Evolutionary conservation across 176 grass and related monocot genomes (phyloP).

Genomic region (Aegilops longissima): DNA sequence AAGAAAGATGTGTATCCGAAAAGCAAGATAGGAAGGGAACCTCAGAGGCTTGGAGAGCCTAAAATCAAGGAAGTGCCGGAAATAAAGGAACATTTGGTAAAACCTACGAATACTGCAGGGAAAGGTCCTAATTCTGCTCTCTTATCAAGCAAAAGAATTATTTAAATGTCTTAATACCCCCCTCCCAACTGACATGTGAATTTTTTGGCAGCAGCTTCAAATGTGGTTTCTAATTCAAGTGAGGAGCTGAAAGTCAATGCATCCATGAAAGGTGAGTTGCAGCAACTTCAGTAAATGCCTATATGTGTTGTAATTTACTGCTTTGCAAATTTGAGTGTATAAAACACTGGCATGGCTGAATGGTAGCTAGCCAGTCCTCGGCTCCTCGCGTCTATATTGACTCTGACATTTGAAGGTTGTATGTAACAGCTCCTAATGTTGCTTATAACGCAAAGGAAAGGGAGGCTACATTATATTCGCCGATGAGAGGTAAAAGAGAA

Average conservation of each 20-base stretch:
- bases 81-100: slow-evolving; percentile 45
- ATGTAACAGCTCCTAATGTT: slow-evolving; percentile 32
- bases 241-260: slow-evolving; percentile 42
- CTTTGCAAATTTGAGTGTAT: slow-evolving; percentile 17
- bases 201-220: slow-evolving; percentile 28
- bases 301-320: slow-evolving; percentile 3
- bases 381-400: not conserved
- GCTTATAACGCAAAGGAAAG: slow-evolving; percentile 36
- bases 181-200: not conserved
- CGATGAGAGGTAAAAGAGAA: slow-evolving; percentile 41
- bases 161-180: not conserved
- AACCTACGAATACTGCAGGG: slow-evolving; percentile 52
- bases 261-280: slow-evolving; percentile 45
- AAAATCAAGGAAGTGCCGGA: slow-evolving; percentile 55
- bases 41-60: slow-evolving; percentile 49
- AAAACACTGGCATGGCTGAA: slow-evolving; percentile 13
- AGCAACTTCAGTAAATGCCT: not conserved
- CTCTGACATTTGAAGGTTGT: slow-evolving; percentile 32
- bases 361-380: not conserved
- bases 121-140: slow-evolving; percentile 59
- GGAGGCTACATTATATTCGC: slow-evolving; percentile 30
- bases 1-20: slow-evolving; percentile 44
- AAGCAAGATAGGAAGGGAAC: slow-evolving; percentile 44
- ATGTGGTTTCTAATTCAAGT: slow-evolving; percentile 39
- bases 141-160: not conserved